Conservation (phyloP, 2,329 filamentous ascomycete genomes). For the Lasiodiplodia gonubiensis region DNA sequence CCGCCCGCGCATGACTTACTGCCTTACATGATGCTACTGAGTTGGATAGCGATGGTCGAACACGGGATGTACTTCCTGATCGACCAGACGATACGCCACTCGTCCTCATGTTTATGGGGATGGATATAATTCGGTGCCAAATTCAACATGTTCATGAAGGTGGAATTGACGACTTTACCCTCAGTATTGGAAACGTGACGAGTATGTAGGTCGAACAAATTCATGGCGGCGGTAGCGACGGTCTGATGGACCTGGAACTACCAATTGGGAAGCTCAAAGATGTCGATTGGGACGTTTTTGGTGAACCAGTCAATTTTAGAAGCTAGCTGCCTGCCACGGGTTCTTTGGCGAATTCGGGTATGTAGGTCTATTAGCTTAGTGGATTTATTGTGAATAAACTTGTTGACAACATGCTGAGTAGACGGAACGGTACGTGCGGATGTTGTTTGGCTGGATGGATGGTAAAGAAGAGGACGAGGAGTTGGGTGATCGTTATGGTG, state of each 20-base stretch:
- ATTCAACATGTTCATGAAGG: background rate
- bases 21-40: too few relatives aligned
- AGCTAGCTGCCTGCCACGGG: background rate
- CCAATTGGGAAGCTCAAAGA: background rate
- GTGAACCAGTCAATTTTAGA: constrained; percentile 14
- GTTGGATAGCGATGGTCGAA: too few relatives aligned
- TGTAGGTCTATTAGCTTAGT: background rate
- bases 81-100: too few relatives aligned
- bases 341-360: background rate
- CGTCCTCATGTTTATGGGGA: too few relatives aligned
- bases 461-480: too few relatives aligned
- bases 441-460: too few relatives aligned
- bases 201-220: background rate
- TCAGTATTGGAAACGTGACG: background rate
- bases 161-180: background rate
- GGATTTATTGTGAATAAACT: background rate
- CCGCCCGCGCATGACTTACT: too few relatives aligned
- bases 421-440: too few relatives aligned
- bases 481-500: too few relatives aligned
- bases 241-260: background rate
- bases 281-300: background rate
- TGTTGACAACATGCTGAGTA: too few relatives aligned
- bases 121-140: too few relatives aligned
- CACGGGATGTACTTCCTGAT: too few relatives aligned
- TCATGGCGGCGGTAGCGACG: background rate